Base-by-base conservation (phyloP, 2,329 filamentous ascomycete species). In the Chalaropsis ovoidea region DNA sequence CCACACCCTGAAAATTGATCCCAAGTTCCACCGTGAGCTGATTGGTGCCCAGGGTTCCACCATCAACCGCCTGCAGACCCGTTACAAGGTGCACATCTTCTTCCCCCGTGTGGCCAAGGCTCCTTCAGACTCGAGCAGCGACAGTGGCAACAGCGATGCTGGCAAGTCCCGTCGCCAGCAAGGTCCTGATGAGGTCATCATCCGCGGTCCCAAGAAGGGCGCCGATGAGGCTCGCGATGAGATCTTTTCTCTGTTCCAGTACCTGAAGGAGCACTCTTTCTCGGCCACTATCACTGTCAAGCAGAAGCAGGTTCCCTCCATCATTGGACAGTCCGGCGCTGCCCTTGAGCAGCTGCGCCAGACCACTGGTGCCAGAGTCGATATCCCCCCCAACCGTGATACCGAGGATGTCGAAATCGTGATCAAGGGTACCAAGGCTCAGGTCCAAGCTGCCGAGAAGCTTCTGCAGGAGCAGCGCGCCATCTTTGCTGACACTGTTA, bases 71-170 rank as follows among this genome's bases (percentile, higher is more conserved):
- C 83, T 99, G 27, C 92, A 99, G 76, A 90, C 87, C 65, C 88
- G 92, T 60, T 96, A 99, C 80, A 87, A 88, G 73, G 94, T 99
- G 52, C 86, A 92, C 69, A 94, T 99, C 71, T 93, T 96, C 77
- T 99, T 99, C 80, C 94, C 94, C 11, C 81, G 81, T 64, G 80
- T 80, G 6, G 78, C 78, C 49, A 89, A 91, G 73, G 79, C 81
- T 61, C 54, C 54, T 1, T 52, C 52, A 2, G 71, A 69, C 47
- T 77, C 75, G 63, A 80, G 82, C 67, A 89, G 94, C 67, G 90
- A 95, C 66, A 82, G 86, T 67, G 83, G 85, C 15, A 82, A 82
- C 68, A 82, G 80, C 15, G 88, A 93, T 67, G 78, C 79, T 67
- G 84, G 83, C 68, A 85, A 85, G 73, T 79, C 81, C 61, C 82